A percentile compares a stretch with the other conserved stretches of the same genome.
Conservation (phyloP, 1,139 yeast species). For the Lodderomyces metapsilosis region DNA sequence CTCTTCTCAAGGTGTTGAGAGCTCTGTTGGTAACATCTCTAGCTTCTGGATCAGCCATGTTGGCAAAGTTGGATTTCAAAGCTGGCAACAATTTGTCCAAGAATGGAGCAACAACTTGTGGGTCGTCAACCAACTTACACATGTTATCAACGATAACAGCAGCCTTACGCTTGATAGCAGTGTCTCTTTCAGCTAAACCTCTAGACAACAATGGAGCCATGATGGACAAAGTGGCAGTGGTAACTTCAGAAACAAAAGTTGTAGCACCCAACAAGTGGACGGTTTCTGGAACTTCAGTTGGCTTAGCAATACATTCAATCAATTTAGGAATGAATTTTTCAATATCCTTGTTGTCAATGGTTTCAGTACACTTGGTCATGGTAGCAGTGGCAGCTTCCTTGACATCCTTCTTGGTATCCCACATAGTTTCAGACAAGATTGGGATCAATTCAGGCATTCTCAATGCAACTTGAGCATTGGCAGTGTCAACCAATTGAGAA, state of each 20-base stretch:
- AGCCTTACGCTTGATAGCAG: conserved; percentile 98
- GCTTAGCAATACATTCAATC: conserved; percentile 95
- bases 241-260: conserved; percentile 98
- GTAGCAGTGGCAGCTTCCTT: conserved; percentile 95
- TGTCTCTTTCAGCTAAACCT: conserved; percentile 99
- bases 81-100: conserved; percentile 94
- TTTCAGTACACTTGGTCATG: conserved; percentile 93
- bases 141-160: conserved; percentile 99
- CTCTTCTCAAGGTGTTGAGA: conserved; percentile 95
- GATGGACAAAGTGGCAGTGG: conserved; percentile 98
- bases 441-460: conserved; percentile 99
- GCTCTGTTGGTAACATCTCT: conserved; percentile 98
- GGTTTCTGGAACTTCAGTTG: conserved; percentile 97
- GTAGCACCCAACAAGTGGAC: conserved; percentile 99
- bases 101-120: conserved; percentile 99
- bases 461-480: conserved; percentile 93
- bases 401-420: conserved; percentile 99
- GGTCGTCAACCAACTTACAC: conserved; percentile 99
- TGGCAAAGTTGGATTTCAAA: conserved; percentile 86
- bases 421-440: conserved; percentile 97
- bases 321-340: conserved; percentile 98
- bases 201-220: conserved; percentile 98
- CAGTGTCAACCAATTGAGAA: conserved; percentile 86
- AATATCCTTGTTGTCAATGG: conserved; percentile 99
- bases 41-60: conserved; percentile 99